phyloP scores from a whole-genome alignment of 345 rosid species.

The Hevea brasiliensis region DNA sequence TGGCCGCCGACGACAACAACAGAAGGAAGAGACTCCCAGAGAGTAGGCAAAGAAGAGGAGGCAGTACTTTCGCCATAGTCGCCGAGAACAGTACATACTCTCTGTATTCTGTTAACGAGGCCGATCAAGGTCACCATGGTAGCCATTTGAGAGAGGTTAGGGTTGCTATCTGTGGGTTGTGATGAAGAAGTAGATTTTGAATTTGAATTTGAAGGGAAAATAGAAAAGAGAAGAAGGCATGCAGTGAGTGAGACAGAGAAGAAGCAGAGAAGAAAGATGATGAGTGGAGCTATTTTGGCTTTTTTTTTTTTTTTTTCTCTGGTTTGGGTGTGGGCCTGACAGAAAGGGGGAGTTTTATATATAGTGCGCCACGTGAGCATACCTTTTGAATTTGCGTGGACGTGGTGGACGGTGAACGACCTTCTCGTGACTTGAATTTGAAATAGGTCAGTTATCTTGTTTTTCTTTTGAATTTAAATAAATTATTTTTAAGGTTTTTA shows the following conservation, averaged over 20 bases:
- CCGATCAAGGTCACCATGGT: conserved; percentile 64
- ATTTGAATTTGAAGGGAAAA: conserved; percentile 9
- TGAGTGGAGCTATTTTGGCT: conserved; percentile 13
- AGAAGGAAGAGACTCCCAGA: conserved; percentile 76
- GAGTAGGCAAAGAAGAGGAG: conserved; percentile 49
- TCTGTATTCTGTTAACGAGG: conserved; percentile 54
- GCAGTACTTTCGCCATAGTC: conserved; percentile 42
- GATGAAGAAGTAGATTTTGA: background rate
- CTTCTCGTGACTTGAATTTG: too few relatives aligned
- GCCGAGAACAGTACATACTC: conserved; percentile 62
- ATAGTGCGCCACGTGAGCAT: too few relatives aligned
- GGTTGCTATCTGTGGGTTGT: background rate
- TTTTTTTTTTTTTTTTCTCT: background rate
- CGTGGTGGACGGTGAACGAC: too few relatives aligned
- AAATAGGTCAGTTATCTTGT: too few relatives aligned
- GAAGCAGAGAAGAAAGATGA: background rate
- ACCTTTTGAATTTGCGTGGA: too few relatives aligned
- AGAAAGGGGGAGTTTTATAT: background rate
- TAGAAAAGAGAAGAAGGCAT: conserved; percentile 10
- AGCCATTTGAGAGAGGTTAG: conserved; percentile 19
- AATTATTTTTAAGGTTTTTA: too few relatives aligned
- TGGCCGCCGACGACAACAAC: conserved; percentile 69
- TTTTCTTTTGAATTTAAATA: too few relatives aligned
- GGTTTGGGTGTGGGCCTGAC: background rate
- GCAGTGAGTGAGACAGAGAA: conserved; percentile 12